Evolutionary conservation across 2,329 filamentous ascomycete genomes (phyloP), one percentile per base, ranked within the genome.

Genomic region (Drechslera avenae): DNA sequence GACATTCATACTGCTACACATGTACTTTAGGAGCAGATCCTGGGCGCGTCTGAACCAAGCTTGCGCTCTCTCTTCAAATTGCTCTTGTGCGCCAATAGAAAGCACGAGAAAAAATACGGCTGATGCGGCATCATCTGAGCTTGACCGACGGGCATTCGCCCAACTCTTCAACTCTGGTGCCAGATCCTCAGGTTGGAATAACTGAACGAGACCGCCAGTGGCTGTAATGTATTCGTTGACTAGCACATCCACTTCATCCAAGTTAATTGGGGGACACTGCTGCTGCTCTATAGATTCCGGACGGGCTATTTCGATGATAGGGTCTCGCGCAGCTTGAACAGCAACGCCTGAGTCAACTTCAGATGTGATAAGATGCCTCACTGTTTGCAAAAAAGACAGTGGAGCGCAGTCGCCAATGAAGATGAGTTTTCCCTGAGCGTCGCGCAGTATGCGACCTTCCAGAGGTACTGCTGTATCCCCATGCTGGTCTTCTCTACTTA

Each of bases 351-450:
- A 50, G 26, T 64, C 66, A 7, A 63, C 64, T 34, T 67, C 62
- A 9, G 74, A 73, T 3, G 77, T 76, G 6, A 81, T 76, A 5
- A 82, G 72, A 36, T 80, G 76, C 28, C 79, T 76, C 12, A 82
- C 78, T 46, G 78, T 81, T 58, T 81, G 79, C 30, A 81, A 58
- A 45, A 81, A 81, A 0, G 79, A 81, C 39, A 82, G 66, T 39
- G 79, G 80, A 28, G 79, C 79, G 31, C 78, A 81, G 51, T 82
- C 80, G 12, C 80, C 80, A 21, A 82, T 78, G 56, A 81, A 82
- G 60, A 82, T 81, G 41, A 80, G 76, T 47, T 81, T 81, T 5
- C 79, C 79, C 53, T 81, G 77, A 0, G 78, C 78, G 56, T 81
- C 79, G 18, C 78, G 78, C 8, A 82, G 70, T 19, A 82, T 74